Base-by-base conservation (phyloP, 2,329 filamentous ascomycete species). In the Alternaria sp. region DNA sequence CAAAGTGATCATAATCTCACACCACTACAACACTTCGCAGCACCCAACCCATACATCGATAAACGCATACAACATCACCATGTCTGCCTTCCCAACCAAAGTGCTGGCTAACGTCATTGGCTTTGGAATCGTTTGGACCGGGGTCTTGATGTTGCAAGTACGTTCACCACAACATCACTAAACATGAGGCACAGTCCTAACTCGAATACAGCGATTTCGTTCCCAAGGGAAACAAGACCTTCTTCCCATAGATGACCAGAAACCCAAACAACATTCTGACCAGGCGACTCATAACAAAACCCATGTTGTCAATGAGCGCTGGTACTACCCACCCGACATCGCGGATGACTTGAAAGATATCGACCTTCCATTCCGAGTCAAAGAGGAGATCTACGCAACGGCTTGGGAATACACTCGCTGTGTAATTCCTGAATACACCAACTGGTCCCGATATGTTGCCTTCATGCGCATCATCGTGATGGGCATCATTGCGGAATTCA, bases 391-490 rank as follows among this genome's bases (percentile, higher is more conserved):
- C 11, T 60, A 69, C 14, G 69, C 71, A 2, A 62, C 55, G n/a
- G 70, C 71, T 12, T 73, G 60, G 60, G 71, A 72, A 50, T 73
- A 72, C 57, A 49, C 70, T 9, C 63, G 71, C 41, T 66, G 58
- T 53, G 67, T 73, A 4, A 73, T 73, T 41, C 70, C 71, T 15
- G 45, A 63, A 14, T 69, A 71, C 58, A 66, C 64, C 41, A 71
- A 72, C 25, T 70, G 70, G 64, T 49, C 58, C 4, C 62, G 71
- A 28, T 73, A 73, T 63, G 58, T 72, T n/a, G 68, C 68, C 9
- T 73, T 72, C 43, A 70, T 72, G 70, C 65, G 71, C 12, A 63
- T 41, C 2, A 55, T 55, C 3, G 26, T 47, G 41, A 60, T 60
- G 14, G 58, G 58, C 15, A 55, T 41, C 41, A 55, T 60, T 4